A percentile compares a stretch with the other conserved stretches of the same genome.
Evolutionary conservation across 768 basidiomycete genomes (phyloP).

Genomic region (Gloeopeniophorella convolvens): DNA sequence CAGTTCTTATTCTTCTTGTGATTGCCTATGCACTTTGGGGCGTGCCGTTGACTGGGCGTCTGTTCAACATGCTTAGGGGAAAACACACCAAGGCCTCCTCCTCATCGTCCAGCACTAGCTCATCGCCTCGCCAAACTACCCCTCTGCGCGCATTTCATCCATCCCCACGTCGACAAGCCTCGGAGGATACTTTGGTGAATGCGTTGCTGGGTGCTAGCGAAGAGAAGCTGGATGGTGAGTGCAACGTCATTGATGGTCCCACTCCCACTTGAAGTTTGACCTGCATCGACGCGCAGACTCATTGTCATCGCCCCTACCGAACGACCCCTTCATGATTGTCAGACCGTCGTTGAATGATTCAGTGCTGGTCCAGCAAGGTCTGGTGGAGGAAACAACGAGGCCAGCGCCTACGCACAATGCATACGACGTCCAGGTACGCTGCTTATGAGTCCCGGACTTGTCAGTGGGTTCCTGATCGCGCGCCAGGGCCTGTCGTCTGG

Average conservation of each 20-base stretch:
- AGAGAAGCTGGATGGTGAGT: conserved; percentile 8
- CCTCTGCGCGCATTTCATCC: not conserved
- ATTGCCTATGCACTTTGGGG: conserved; percentile 23
- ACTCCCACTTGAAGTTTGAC: not conserved
- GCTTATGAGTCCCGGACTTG: not conserved
- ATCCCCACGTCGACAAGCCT: conserved; percentile 3
- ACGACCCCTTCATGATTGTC: conserved; percentile 19
- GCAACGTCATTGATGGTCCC: too few species aligned
- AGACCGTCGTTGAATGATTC: conserved; percentile 19
- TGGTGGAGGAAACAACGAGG: conserved; percentile 9
- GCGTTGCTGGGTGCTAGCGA: not conserved
- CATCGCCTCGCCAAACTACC: not conserved
- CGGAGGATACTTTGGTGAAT: conserved; percentile 2
- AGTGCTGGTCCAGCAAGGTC: conserved; percentile 15
- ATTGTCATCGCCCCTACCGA: not conserved
- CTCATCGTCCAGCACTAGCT: not conserved
- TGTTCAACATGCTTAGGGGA: conserved; percentile 13
- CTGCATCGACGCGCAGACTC: not conserved
- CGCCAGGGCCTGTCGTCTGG: not conserved
- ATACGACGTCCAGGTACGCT: conserved; percentile 11
- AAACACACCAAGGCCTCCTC: not conserved
- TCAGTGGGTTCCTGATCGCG: not conserved
- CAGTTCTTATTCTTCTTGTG: conserved; percentile 20
- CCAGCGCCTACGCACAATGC: conserved; percentile 15
- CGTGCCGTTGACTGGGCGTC: conserved; percentile 19